phyloP scores from a whole-genome alignment of 2,329 filamentous ascomycete species.

The Nemania diffusa region DNA sequence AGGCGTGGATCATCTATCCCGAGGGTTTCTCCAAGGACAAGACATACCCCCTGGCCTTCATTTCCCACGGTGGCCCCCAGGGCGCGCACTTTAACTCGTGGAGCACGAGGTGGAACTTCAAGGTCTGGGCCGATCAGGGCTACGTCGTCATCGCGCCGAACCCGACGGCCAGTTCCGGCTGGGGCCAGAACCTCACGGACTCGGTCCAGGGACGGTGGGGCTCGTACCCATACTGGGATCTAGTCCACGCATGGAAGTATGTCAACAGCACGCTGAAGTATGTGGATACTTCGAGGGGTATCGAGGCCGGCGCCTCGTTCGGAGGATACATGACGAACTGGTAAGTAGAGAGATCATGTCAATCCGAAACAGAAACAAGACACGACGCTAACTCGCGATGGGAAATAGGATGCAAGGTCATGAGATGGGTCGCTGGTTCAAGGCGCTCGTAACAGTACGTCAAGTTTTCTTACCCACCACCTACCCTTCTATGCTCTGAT shows the following conservation, averaged over 20 bases:
- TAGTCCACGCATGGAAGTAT: slow-evolving; percentile 63
- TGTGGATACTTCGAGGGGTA: slow-evolving; percentile 61
- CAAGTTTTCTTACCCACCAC: no score
- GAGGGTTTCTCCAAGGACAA: slow-evolving; percentile 50
- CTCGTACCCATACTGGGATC: slow-evolving; percentile 63
- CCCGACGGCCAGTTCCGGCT: slow-evolving; percentile 64
- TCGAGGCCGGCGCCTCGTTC: slow-evolving; percentile 64
- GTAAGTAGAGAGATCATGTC: slow-evolving; percentile 39
- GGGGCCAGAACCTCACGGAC: slow-evolving; percentile 64
- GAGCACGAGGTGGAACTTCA: slow-evolving; percentile 65
- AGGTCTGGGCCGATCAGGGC: slow-evolving; percentile 66
- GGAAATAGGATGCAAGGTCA: slow-evolving; percentile 61
- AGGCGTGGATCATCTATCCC: slow-evolving; percentile 50
- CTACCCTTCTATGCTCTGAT: no score
- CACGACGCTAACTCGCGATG: background rate
- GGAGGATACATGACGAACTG: slow-evolving; percentile 68
- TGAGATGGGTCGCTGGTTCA: slow-evolving; percentile 64
- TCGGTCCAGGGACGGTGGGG: slow-evolving; percentile 62
- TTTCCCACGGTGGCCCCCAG: slow-evolving; percentile 65
- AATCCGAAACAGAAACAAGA: background rate
- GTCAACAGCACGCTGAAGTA: slow-evolving; percentile 62
- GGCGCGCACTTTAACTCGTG: slow-evolving; percentile 63
- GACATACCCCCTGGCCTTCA: slow-evolving; percentile 64
- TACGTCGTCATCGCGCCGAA: slow-evolving; percentile 66
- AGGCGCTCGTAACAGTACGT: slow-evolving; percentile 60